Percentiles rank a stretch among this genome's conserved stretches.
Conservation (phyloP, 768 basidiomycete species). For the Amanita inopinata region DNA sequence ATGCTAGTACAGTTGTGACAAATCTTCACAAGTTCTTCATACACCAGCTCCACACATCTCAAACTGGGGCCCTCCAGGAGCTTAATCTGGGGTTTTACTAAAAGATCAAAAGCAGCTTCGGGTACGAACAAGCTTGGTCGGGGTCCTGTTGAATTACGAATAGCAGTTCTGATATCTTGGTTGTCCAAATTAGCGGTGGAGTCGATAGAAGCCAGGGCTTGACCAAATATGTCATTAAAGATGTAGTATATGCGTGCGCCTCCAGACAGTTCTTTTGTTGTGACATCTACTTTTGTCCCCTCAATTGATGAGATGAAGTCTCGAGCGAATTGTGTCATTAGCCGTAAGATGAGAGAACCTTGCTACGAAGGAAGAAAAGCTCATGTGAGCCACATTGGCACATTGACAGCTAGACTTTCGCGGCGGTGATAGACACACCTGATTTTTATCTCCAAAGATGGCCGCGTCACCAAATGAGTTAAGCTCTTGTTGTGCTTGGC, state of each 20-base stretch:
- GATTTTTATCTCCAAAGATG: slow-evolving; percentile 84
- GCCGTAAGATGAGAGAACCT: slow-evolving; percentile 82
- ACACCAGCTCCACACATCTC: slow-evolving; percentile 95
- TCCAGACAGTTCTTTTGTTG: slow-evolving; percentile 96
- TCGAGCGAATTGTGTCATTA: slow-evolving; percentile 98
- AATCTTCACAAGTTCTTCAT: slow-evolving; percentile 98
- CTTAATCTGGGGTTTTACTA: slow-evolving; percentile 98
- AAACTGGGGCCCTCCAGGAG: slow-evolving; percentile 88
- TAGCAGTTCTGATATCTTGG: slow-evolving; percentile 95
- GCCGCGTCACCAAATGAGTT: slow-evolving; percentile 94
- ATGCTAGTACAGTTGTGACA: slow-evolving; percentile 95
- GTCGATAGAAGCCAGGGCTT: slow-evolving; percentile 83
- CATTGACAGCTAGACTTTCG: too few relatives aligned
- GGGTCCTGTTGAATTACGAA: slow-evolving; percentile 96
- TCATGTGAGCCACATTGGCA: too few relatives aligned
- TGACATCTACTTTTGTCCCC: slow-evolving; percentile 91
- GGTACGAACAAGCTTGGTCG: slow-evolving; percentile 94
- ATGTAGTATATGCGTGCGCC: slow-evolving; percentile 99
- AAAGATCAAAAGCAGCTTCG: slow-evolving; percentile 90
- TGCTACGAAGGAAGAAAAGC: slow-evolving; percentile 42
- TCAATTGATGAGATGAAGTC: slow-evolving; percentile 98
- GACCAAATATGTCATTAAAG: slow-evolving; percentile 96
- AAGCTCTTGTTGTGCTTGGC: slow-evolving; percentile 97
- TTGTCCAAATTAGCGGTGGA: slow-evolving; percentile 86
- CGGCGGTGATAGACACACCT: slow-evolving; percentile 29